phyloP scores from a whole-genome alignment of 2,329 filamentous ascomycete genomes.

The Ophiostoma pallidulum region DNA sequence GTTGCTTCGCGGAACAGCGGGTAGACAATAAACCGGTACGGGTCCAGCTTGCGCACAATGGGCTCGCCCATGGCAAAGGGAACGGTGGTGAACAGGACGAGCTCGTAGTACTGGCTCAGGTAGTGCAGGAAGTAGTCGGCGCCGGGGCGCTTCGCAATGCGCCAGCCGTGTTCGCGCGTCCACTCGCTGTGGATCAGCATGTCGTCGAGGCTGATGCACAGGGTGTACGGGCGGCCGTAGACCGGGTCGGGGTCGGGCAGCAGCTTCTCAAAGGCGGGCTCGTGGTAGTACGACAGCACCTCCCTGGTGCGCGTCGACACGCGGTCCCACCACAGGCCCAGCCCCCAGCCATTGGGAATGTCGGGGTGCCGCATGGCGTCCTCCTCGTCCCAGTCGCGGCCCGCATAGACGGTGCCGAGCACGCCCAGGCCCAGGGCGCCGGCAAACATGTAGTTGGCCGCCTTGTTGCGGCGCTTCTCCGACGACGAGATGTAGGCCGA shows the following conservation, averaged over 20 bases:
- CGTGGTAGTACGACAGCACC: constrained; percentile 85
- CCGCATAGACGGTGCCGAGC: constrained; percentile 61
- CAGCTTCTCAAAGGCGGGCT: constrained; percentile 89
- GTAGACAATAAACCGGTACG: constrained; percentile 91
- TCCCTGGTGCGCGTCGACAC: constrained; percentile 64
- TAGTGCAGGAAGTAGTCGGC: constrained; percentile 97
- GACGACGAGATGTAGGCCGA: constrained; percentile 84
- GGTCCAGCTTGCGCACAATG: constrained; percentile 85
- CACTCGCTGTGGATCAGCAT: constrained; percentile 92
- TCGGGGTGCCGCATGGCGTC: constrained; percentile 60
- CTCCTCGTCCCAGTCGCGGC: constrained; percentile 77
- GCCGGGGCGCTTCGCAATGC: constrained; percentile 86
- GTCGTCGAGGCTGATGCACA: constrained; percentile 88
- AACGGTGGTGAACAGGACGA: constrained; percentile 89
- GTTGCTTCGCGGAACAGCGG: constrained; percentile 94
- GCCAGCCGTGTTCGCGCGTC: constrained; percentile 89
- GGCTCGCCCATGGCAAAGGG: constrained; percentile 78
- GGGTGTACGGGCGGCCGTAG: constrained; percentile 78
- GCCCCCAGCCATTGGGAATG: constrained; percentile 69
- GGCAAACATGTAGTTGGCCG: constrained; percentile 67
- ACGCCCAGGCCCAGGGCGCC: constrained; percentile 46
- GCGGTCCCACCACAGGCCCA: constrained; percentile 70
- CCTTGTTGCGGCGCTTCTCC: constrained; percentile 67
- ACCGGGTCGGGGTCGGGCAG: constrained; percentile 72
- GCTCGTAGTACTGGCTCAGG: constrained; percentile 93